Evolutionary conservation across 129 eudicot species (phyloP).

Genomic region (Scalesia atractyloides): DNA sequence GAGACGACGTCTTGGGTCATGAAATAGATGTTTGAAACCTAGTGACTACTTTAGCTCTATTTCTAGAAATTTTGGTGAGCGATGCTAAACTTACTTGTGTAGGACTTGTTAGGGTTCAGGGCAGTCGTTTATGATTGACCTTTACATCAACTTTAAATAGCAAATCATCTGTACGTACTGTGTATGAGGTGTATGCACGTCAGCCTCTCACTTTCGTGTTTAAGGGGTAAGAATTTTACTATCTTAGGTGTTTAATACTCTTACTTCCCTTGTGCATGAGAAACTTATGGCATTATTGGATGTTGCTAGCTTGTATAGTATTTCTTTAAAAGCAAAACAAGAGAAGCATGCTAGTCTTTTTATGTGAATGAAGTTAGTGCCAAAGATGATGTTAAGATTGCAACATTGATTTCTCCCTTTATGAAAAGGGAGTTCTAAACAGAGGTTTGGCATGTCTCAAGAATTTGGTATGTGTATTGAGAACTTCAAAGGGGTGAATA

Average conservation of each 20-base stretch:
- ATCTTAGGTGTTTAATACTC: not conserved
- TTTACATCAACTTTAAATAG: not conserved
- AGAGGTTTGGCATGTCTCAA: too few relatives aligned
- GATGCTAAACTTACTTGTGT: not conserved
- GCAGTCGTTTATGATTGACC: not conserved
- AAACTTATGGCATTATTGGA: not conserved
- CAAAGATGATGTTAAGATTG: not conserved
- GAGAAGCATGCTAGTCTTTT: not conserved
- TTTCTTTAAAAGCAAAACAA: not conserved
- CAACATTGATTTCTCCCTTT: not conserved
- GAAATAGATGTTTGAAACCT: not conserved
- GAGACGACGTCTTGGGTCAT: not conserved
- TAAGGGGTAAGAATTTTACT: not conserved
- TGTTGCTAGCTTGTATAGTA: not conserved
- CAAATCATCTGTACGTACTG: not conserved
- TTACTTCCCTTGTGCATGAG: not conserved
- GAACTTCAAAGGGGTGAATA: not conserved
- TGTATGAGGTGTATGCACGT: not conserved
- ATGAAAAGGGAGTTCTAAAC: not conserved
- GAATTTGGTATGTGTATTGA: not conserved
- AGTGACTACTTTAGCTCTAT: not conserved
- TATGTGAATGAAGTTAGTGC: not conserved
- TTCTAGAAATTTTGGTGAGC: not conserved
- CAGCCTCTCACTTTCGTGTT: not conserved
- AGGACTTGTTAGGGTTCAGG: not conserved